These are phyloP conservation scores for Oryza australiensis DNA, from an alignment of 176 grass and related monocot genomes.

Conservation along the genomic window DNA sequence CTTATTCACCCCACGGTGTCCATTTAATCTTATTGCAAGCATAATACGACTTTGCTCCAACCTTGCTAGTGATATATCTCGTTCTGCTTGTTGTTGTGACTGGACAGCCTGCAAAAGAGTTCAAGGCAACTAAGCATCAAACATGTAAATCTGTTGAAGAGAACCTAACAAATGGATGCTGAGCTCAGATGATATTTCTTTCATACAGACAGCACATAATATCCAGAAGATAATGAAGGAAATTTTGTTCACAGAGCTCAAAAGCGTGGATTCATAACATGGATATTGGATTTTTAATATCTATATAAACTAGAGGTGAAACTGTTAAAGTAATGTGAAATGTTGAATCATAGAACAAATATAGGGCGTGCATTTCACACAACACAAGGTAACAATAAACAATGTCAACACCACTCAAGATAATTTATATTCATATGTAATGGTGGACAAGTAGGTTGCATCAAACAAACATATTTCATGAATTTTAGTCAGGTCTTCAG, in stretches of 20 bases:
- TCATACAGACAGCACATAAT: background rate
- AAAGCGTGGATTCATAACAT: background rate
- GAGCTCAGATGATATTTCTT: background rate
- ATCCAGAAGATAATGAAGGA: background rate
- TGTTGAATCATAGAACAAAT: background rate
- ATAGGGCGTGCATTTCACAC: background rate
- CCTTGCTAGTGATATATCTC: slow-evolving; percentile 64
- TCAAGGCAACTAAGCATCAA: background rate
- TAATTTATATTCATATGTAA: background rate
- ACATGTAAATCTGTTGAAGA: background rate
- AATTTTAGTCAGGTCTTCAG: background rate
- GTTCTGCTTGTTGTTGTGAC: slow-evolving; percentile 69
- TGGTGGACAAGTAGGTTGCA: background rate
- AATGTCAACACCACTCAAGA: background rate
- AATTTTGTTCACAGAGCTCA: background rate
- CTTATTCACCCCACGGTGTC: slow-evolving; percentile 67
- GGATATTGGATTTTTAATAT: background rate
- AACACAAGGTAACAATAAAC: background rate
- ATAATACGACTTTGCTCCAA: slow-evolving; percentile 85
- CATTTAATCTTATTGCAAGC: slow-evolving; percentile 75
- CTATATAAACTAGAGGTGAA: background rate
- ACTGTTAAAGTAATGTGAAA: background rate
- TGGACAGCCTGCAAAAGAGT: slow-evolving; percentile 64
- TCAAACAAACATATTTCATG: background rate
- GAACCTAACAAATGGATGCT: background rate